Percentiles rank a stretch among this genome's conserved stretches.
Conservation (phyloP, 2,329 filamentous ascomycete species). For the Aspergillus sp. region DNA sequence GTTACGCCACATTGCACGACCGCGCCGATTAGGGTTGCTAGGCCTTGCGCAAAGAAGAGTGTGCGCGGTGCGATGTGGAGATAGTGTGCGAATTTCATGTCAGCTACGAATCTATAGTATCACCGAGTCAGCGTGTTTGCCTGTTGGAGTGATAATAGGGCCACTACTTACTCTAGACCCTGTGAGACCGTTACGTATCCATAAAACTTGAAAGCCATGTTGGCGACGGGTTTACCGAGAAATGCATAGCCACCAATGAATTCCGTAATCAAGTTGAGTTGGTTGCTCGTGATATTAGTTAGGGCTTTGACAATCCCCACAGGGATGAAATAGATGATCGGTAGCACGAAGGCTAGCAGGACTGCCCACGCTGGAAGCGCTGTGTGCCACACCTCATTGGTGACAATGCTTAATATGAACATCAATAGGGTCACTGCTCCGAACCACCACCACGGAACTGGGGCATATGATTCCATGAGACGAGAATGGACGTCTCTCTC, state of each 20-base stretch:
- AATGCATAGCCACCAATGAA: slow-evolving; percentile 52
- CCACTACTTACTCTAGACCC: slow-evolving; percentile 47
- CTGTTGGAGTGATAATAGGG: background rate
- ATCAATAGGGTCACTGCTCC: slow-evolving; percentile 37
- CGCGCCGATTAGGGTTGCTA: slow-evolving; percentile 51
- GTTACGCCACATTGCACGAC: slow-evolving; percentile 52
- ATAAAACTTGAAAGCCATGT: slow-evolving; percentile 70
- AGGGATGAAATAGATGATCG: slow-evolving; percentile 48
- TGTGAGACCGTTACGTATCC: slow-evolving; percentile 67
- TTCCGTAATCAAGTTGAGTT: slow-evolving; percentile 49
- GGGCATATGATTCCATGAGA: slow-evolving; percentile 42
- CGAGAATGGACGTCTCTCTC: slow-evolving; percentile 45
- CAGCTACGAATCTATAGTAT: slow-evolving; percentile 58
- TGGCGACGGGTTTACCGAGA: slow-evolving; percentile 47
- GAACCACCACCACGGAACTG: slow-evolving; percentile 51
- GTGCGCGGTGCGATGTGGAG: slow-evolving; percentile 48
- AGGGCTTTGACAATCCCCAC: slow-evolving; percentile 50
- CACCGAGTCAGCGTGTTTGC: background rate
- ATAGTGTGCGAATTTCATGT: slow-evolving; percentile 62
- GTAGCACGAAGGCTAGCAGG: slow-evolving; percentile 46
- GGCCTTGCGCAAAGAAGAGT: slow-evolving; percentile 52
- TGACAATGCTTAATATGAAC: slow-evolving; percentile 38
- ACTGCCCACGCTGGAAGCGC: slow-evolving; percentile 48
- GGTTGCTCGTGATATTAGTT: slow-evolving; percentile 51
- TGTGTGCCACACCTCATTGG: slow-evolving; percentile 46